These are phyloP conservation scores for Apiospora kogelbergensis DNA, from an alignment of 2,329 filamentous ascomycete genomes.

Conservation along the genomic window DNA sequence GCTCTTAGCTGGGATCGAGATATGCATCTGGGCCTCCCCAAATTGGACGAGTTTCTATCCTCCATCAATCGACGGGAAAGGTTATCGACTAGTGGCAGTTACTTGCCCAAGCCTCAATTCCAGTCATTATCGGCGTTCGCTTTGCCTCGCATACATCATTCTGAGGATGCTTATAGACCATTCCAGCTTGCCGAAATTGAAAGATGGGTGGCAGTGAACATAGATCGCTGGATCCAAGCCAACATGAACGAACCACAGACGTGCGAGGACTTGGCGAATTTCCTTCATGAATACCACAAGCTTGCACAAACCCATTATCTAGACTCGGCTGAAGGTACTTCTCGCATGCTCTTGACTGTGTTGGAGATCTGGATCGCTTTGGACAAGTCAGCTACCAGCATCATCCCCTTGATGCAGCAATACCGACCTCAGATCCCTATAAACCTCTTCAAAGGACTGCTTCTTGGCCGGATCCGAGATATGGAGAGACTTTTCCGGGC, in stretches of 20 bases:
- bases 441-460: neutral
- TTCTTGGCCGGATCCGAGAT: neutral
- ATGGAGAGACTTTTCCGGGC: slow-evolving; percentile 5
- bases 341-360: slow-evolving; percentile 10
- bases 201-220: neutral
- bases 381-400: neutral
- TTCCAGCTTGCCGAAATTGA: slow-evolving; percentile 6
- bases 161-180: neutral
- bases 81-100: neutral
- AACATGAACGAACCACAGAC: neutral
- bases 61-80: neutral
- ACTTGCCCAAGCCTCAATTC: neutral
- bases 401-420: neutral
- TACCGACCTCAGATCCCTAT: slow-evolving; percentile 8
- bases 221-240: neutral
- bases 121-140: neutral
- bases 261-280: neutral
- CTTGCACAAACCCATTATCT: neutral
- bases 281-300: neutral
- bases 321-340: neutral
- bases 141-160: neutral
- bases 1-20: neutral
- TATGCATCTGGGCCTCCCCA: neutral
- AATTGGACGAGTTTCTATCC: neutral
- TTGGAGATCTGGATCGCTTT: slow-evolving; percentile 8